Conservation (phyloP, 2,329 filamentous ascomycete species). For the Grosmannia serpens region DNA sequence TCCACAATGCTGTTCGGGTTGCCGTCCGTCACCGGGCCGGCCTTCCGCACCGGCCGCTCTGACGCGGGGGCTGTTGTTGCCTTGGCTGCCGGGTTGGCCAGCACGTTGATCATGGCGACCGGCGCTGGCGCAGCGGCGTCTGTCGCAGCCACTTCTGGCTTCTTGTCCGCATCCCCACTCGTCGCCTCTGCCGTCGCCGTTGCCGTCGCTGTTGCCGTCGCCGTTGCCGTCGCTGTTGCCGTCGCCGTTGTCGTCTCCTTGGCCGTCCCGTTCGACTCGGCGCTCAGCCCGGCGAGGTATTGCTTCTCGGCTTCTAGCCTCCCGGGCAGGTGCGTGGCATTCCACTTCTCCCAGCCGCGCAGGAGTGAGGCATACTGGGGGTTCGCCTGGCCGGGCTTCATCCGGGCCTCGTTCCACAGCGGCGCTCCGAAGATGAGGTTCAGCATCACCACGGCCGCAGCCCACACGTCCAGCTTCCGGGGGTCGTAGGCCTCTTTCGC, state of each 20-base stretch:
- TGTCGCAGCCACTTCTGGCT: not conserved
- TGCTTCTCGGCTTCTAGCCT: slow-evolving; percentile 21
- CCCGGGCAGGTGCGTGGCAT: slow-evolving; percentile 35
- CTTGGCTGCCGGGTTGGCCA: not conserved
- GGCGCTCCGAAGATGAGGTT: slow-evolving; percentile 61
- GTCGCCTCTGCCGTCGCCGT: no score
- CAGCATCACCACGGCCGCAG: slow-evolving; percentile 71
- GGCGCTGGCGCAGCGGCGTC: not conserved
- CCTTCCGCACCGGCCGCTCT: not conserved
- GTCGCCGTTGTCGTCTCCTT: no score
- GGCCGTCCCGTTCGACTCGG: slow-evolving; percentile 19
- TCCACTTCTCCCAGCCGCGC: slow-evolving; percentile 58
- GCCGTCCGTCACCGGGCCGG: slow-evolving; percentile 32
- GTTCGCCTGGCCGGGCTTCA: slow-evolving; percentile 25
- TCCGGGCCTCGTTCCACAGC: slow-evolving; percentile 61
- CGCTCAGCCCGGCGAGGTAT: slow-evolving; percentile 52
- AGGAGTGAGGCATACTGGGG: slow-evolving; percentile 54
- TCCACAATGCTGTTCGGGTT: slow-evolving; percentile 21
- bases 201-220: no score
- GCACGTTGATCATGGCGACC: not conserved
- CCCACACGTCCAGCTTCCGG: slow-evolving; percentile 75
- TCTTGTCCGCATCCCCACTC: slow-evolving; percentile 2
- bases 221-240: no score
- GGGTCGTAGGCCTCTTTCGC: slow-evolving; percentile 60
- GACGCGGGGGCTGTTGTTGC: not conserved